Base-by-base conservation (phyloP, 2,329 filamentous ascomycete species). In the Arthrinium phaeospermum region DNA sequence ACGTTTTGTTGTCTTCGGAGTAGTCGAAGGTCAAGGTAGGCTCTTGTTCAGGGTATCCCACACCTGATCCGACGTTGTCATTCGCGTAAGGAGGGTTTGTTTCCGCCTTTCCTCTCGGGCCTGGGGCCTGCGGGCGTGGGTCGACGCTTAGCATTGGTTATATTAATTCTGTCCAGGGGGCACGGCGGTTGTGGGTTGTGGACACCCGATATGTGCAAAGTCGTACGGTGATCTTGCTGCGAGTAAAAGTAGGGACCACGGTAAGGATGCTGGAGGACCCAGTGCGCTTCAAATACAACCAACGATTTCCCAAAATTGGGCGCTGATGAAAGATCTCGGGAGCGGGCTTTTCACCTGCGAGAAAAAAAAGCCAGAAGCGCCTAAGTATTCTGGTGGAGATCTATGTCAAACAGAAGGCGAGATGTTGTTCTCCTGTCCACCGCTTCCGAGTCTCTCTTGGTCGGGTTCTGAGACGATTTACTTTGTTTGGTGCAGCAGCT, bases 21-120 rank as follows among this genome's bases (percentile, higher is more conserved):
- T 74, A 72, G 49, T 78, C 77, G 71, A 77, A 77, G n/a, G 74
- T 75, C 72, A 77, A 73, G 22, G 73, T 71, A 71, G 76, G 69
- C 71, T 74, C 74, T 67, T 69, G 37, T 41, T 41, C 37, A 41
- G 37, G 49, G 71, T 72, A 64, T 57, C 72, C 71, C 53, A 70
- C 64, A 69, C 69, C 72, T 73, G 71, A 72, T 64, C 71, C 74
- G 69, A 70, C 75, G 53, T 47, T 71, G 44, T 41, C 24, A 49
- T 68, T 73, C 24, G 70, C 51, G 53, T 64, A 64, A 37, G 57
- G 34, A 64, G 57, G 30, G 45, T 49, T 34, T 49, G 24, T 49
- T 34, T 69, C 45, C 67, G 45, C 67, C 24, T 49, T 49, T 69
- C 27, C 45, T 41, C 45, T 24, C 34, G 67, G 44, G 13, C 67